These are phyloP conservation scores for Penicillium pancosmium DNA, from an alignment of 495 filamentous ascomycete genomes.

Conservation along the genomic window DNA sequence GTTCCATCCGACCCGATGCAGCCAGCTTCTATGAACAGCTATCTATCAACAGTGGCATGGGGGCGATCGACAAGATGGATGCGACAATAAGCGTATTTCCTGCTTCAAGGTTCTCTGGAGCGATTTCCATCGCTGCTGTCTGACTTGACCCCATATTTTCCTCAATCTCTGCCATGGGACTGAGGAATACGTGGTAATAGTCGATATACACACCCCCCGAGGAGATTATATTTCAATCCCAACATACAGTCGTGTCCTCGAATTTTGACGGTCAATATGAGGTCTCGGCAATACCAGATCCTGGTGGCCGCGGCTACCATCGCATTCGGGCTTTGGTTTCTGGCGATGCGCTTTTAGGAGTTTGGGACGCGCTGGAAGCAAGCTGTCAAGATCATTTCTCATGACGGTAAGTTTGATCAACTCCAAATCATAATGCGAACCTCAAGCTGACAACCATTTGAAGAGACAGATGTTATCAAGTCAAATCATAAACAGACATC, in stretches of 20 bases:
- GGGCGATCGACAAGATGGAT: neutral
- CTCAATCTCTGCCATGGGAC: neutral
- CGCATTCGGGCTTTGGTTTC: slow-evolving; percentile 13
- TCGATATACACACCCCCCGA: neutral
- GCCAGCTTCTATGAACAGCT: neutral
- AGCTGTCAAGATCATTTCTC: neutral
- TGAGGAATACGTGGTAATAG: no score
- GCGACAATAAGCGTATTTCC: slow-evolving; percentile 1
- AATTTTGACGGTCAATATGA: neutral
- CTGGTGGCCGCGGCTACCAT: slow-evolving; percentile 10
- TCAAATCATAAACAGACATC: neutral
- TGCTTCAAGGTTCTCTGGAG: neutral
- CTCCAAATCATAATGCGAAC: slow-evolving; percentile 1
- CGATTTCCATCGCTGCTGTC: neutral
- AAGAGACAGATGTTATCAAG: neutral
- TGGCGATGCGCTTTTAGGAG: neutral
- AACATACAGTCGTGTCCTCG: neutral
- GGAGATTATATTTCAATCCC: neutral
- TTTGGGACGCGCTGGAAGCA: neutral
- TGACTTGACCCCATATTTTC: neutral
- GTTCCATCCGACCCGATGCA: slow-evolving; percentile 3
- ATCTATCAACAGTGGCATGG: neutral
- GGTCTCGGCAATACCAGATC: slow-evolving; percentile 13
- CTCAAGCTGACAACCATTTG: neutral
- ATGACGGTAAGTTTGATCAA: slow-evolving; percentile 12